Base-by-base conservation (phyloP, 2,329 filamentous ascomycete species). In the Mycosphaerella sp. region DNA sequence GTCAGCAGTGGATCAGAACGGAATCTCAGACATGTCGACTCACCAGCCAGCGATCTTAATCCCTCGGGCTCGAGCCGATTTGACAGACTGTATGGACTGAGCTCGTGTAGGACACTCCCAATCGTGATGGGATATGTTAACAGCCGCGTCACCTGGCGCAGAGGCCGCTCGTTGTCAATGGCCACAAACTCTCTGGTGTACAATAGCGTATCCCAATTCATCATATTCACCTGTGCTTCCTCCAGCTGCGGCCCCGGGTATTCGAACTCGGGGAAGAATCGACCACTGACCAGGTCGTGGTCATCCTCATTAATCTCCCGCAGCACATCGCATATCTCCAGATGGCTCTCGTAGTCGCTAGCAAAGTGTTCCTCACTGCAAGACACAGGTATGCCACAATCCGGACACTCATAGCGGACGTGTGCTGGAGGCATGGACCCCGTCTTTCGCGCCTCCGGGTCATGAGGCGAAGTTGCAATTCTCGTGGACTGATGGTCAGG, bases 261-360 rank as follows among this genome's bases (percentile, higher is more conserved):
- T 58, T 91, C 84, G 67, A 95, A 97, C 71, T 98, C 95, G 11
- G 87, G 85, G 72, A 98, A 98, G 71, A 89, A 86, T 29, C 93
- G 82, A 3, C 93, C 93, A 14, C 89, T 95, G 48, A 87, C 80
- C 62, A 98, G 74, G 70, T 98, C 93, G 68, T 98, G 95, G 64
- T 98, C 93, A 67, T 98, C 93, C 74, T 98, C 93, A 64, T 98
- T 98, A 73, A 95, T 92, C 73, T 97, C 86, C 61, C 86, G 80
- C 53, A 98, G 75, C 0, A 87, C 87, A 66, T 98, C 92, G 71
- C 93, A 98, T 36, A 98, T 85, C 67, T 96, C 82, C 57, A 98
- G 72, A 71, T 98, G 93, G 14, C 84, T 80, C 72, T 97, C 92
- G 67, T 95, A 98, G 70, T 97, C 89, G 64, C 95, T 89, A 69